Evolutionary conservation across 331 rosid genomes (phyloP), one percentile per base, ranked within the genome.

Genomic region (Malus hybrid): DNA sequence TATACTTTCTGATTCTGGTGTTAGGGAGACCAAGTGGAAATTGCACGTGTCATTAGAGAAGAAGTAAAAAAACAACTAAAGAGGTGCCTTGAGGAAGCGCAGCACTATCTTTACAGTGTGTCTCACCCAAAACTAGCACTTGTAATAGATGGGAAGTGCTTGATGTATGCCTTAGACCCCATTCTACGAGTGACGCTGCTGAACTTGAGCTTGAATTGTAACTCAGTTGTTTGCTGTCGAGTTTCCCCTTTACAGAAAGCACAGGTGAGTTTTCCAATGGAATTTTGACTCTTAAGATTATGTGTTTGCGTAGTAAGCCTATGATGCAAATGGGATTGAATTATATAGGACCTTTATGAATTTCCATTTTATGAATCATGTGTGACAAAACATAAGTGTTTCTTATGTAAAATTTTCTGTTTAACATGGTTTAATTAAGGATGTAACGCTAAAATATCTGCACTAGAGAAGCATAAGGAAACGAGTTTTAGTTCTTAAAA

Each of bases 221-320:
- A 80, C 78, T 86, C 97, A 46, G 99, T 94, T 81, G 96, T 94
- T 80, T 94, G 99, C 89, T 94, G 99, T 85, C 92, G 99, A 59
- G 99, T 94, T 78, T 94, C 99, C 85, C 99, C 99, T 75, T 82
- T 94, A 72, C 99, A 94, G 82, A 94, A 94, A 86, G 99, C 99
- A 28, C 99, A 94, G 97, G 98, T 94, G 79, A 83, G 86, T 65
- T 57, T 75, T 46, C 24, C 67, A 36, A 70, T 67, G 52, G 59
- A 66, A 19, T 67, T 61, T 55, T n/a, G 7, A 55, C 71, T 44
- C 27, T 20, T 24, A 12, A 39, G 32, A 77, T 71, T 77, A 65
- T 20, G 69, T 76, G 65, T 71, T 22, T 69, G 27, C 36, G 50
- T 70, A 48, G 11, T 65, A 60, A n/a, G 44, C 59, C 52, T 34